Evolutionary conservation across 345 rosid species (phyloP), one percentile per base, ranked within the genome.

Genomic region (Populus euphratica): DNA sequence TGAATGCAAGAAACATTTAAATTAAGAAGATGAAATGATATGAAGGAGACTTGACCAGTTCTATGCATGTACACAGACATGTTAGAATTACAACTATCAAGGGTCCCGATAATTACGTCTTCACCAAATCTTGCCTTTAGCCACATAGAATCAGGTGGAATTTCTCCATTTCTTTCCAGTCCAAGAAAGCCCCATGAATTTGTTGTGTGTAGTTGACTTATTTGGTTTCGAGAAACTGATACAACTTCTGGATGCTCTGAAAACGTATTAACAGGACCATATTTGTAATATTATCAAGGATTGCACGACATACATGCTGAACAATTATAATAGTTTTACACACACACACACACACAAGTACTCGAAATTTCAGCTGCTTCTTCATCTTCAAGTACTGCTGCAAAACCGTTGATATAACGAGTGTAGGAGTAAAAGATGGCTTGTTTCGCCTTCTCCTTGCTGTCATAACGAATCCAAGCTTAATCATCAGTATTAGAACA

Each of bases 181-280:
- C 77, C 78, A 50, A 81, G 76, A 74, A 81, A 81, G n/a, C 70
- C 78, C 84, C 84, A 81, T 38, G 84, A 73, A 50, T 69, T 74
- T 36, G 81, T 81, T 2, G 84, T 78, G 27, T 81, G 84, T 20
- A 81, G n/a, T 16, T 81, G 35, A 2, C 39, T 73, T 17, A 4
- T 68, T 38, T 52, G 70, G 31, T 74, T 72, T 9, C 72, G 68
- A 21, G 74, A 73, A 18, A 81, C 81, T 23, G 81, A 73, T 14
- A 74, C 75, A 9, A 77, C 81, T 39, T 70, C 78, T 16, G 81
- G 64, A 3, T 47, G 77, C 16, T 17, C 84, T 81, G 36, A 43
- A 13, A 18, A 14, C 27, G 29, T 33, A 33, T 33, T 33, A 33
- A 25, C 23, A 62, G 21, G 14, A 47, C n/a, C 41, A 13, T 9